phyloP scores from a whole-genome alignment of 352 stramenopile genomes.

The Pythium dissimile region DNA sequence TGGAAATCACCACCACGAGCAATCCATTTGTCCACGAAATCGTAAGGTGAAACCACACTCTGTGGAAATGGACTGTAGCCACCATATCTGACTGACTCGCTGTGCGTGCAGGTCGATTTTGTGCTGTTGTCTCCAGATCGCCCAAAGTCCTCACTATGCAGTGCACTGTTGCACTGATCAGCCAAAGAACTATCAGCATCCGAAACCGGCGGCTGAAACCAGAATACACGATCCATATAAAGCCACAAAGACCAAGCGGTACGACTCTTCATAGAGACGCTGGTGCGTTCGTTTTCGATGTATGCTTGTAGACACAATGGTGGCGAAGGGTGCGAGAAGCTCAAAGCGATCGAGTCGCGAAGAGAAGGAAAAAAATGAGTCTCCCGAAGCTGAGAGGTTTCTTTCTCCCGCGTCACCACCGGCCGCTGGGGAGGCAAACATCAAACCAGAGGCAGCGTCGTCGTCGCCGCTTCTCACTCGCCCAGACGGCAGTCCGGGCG shows the following conservation, averaged over 20 bases:
- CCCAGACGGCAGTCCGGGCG: not conserved
- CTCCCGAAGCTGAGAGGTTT: not conserved
- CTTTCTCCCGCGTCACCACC: not conserved
- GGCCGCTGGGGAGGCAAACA: constrained; percentile 18
- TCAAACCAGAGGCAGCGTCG: constrained; percentile 21
- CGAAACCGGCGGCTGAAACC: not conserved
- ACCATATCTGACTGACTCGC: not conserved
- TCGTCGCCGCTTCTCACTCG: constrained; percentile 38
- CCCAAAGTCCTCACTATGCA: constrained; percentile 62
- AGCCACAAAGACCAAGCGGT: not conserved
- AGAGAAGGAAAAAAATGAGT: not conserved
- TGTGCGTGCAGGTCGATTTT: constrained; percentile 55
- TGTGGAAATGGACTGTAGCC: not conserved
- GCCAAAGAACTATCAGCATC: not conserved
- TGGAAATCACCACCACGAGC: constrained; percentile 32
- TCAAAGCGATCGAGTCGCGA: not conserved
- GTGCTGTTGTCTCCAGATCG: constrained; percentile 49
- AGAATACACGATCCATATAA: constrained; percentile 15
- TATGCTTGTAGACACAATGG: constrained; percentile 1
- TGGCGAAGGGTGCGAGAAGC: not conserved
- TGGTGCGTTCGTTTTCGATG: not conserved
- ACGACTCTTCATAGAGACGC: constrained; percentile 2
- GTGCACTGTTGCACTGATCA: constrained; percentile 29
- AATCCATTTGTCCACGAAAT: constrained; percentile 59
- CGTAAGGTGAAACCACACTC: constrained; percentile 21